A percentile compares a stretch with the other conserved stretches of the same genome.
These are phyloP conservation scores for Scolecobasidium constrictum DNA, from an alignment of 2,329 filamentous ascomycete genomes.

Conservation along the genomic window DNA sequence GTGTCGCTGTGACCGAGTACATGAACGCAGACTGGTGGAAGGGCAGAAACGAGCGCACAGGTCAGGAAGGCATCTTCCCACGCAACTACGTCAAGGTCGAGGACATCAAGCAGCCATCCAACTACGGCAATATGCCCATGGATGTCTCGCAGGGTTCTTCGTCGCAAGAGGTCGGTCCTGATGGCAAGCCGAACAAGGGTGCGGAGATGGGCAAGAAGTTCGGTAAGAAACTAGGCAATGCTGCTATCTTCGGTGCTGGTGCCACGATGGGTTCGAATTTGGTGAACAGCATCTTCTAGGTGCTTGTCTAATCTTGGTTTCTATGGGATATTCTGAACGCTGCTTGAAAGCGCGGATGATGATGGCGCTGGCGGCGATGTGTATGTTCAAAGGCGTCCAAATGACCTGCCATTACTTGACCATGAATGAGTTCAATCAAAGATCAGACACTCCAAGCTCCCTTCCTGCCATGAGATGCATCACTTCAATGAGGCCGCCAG, in stretches of 20 bases:
- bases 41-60: constrained; percentile 74
- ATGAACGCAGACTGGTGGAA: constrained; percentile 98
- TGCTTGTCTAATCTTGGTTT: background rate
- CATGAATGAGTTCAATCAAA: too few species aligned
- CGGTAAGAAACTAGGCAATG: constrained; percentile 83
- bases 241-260: constrained; percentile 84
- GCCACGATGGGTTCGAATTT: constrained; percentile 84
- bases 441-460: too few species aligned
- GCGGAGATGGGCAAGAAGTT: constrained; percentile 82
- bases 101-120: constrained; percentile 40
- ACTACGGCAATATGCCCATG: constrained; percentile 63
- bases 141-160: constrained; percentile 58
- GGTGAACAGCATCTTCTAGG: constrained; percentile 80
- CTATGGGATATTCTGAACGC: too few species aligned
- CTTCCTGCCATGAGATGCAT: too few species aligned
- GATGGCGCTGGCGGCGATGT: too few species aligned
- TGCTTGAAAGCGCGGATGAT: too few species aligned
- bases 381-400: too few species aligned
- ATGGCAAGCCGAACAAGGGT: constrained; percentile 48
- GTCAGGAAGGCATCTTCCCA: constrained; percentile 88
- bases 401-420: too few species aligned
- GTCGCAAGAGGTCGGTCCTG: too few species aligned
- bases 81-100: constrained; percentile 72
- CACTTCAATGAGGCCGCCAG: too few species aligned
- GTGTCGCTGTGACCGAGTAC: constrained; percentile 72